Evolutionary conservation across 257 asterid species (phyloP).

Genomic region (Petunia axillaris): DNA sequence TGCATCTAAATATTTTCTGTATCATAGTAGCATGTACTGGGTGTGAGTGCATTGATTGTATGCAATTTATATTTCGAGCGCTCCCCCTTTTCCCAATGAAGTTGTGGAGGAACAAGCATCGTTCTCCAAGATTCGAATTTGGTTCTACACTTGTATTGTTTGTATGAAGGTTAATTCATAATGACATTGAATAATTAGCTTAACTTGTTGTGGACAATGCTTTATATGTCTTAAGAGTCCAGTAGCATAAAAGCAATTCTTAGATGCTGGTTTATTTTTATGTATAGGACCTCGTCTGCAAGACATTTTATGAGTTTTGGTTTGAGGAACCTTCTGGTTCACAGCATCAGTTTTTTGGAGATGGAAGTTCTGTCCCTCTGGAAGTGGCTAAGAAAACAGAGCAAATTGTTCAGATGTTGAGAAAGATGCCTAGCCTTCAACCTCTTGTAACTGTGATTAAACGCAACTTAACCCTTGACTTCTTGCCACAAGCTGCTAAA

Average conservation of each 20-base stretch:
- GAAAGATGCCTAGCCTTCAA: conserved; percentile 79
- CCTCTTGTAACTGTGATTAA: conserved; percentile 78
- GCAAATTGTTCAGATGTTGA: conserved; percentile 89
- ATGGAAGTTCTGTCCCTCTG: conserved; percentile 91
- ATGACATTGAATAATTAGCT: not conserved
- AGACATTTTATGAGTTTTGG: conserved; percentile 98
- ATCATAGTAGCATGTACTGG: not conserved
- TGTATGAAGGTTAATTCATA: not conserved
- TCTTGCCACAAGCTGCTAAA: conserved; percentile 95
- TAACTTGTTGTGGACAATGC: not conserved
- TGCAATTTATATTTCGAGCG: not conserved
- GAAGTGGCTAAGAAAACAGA: conserved; percentile 93
- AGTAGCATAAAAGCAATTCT: conserved; percentile 5
- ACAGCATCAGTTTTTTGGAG: conserved; percentile 62
- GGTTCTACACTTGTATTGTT: not conserved
- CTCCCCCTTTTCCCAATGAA: not conserved
- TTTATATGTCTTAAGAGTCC: conserved; percentile 18
- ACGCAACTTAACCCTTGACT: conserved; percentile 87
- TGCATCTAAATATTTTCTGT: not conserved
- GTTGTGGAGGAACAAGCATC: not conserved
- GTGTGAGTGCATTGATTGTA: not conserved
- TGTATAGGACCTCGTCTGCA: conserved; percentile 93
- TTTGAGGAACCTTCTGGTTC: conserved; percentile 86
- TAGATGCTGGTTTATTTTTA: conserved; percentile 30
- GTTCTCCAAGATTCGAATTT: not conserved